Evolutionary conservation across 139 green algal species (phyloP), one percentile per base, ranked within the genome.

Genomic region (Parachlorella kessleri): DNA sequence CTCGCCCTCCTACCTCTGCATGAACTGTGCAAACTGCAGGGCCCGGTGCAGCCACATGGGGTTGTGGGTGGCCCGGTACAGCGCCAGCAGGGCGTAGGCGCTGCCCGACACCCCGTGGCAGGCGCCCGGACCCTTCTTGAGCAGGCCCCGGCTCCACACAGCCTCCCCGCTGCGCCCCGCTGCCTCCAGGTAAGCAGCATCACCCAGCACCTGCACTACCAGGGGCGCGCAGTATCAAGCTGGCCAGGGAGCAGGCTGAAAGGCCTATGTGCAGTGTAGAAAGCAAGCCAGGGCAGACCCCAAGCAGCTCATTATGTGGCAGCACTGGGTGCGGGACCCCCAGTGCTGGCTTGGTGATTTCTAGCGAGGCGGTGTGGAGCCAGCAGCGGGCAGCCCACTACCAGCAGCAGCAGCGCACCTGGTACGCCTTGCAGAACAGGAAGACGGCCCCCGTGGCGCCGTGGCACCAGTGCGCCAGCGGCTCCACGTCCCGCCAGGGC

Each of bases 71-170:
- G 77, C 35, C 37, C 72, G 78, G 26, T 82, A 86, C 53, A 91
- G 63, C 4, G 70, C 54, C 38, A 94, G 76, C 38, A 95, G 81
- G 0, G 88, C 84, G 65, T 91, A 94, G 32, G 83, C 90, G 70
- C 86, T 92, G 59, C 91, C 91, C 26, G 69, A 67, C 1, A 93
- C 73, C n/a, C 91, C 91, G 77, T 95, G 91, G 78, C 91, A 95
- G 21, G 23, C 10, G 35, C 81, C 81, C 1, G 92, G 73, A 81
- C 67, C 82, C 77, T 87, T 93, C 1, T 26, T 86, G n/a, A 94
- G 82, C 70, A 94, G 82, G 35, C 90, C 90, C 3, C 84, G 76
- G 63, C 81, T 26, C 90, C 90, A 94, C 24, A 94, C 76, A 9
- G 79, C 76, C 23, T 88, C 63, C 18, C 75, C 88, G 18, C 85